phyloP scores from a whole-genome alignment of 176 grass and related monocot genomes.

The Rhynchospora breviuscula region DNA sequence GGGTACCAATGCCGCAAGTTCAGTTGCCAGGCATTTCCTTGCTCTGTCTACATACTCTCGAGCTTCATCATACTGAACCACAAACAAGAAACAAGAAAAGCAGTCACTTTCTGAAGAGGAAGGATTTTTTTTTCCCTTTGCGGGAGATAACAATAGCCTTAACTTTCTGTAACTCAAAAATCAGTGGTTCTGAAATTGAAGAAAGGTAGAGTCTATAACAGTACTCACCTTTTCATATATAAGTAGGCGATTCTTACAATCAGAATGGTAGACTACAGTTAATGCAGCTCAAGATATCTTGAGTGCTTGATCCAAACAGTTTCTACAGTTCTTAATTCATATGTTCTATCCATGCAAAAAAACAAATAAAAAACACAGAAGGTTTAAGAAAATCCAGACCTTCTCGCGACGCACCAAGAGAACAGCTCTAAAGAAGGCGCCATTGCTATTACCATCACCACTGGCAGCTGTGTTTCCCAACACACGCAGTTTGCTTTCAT shows the following conservation, averaged over 20 bases:
- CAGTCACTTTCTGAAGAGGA: too few relatives aligned
- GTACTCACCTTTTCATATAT: background rate
- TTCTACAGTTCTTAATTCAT: background rate
- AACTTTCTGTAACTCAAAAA: background rate
- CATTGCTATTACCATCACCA: conserved; percentile 97
- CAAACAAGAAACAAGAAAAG: conserved; percentile 30
- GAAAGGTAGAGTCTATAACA: background rate
- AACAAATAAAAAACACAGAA: conserved; percentile 16
- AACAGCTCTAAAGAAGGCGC: conserved; percentile 94
- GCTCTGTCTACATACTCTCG: conserved; percentile 74
- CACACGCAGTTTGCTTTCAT: conserved; percentile 73
- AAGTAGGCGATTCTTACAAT: background rate
- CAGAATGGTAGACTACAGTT: background rate
- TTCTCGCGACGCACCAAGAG: conserved; percentile 81
- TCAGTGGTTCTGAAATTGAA: background rate
- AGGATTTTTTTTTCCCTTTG: too few relatives aligned
- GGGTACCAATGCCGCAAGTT: conserved; percentile 86
- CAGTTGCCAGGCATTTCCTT: conserved; percentile 91
- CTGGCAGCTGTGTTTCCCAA: conserved; percentile 82
- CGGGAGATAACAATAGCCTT: background rate
- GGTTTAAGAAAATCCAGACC: conserved; percentile 28
- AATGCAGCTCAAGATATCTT: background rate
- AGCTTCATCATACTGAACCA: conserved; percentile 81
- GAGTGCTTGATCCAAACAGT: background rate
- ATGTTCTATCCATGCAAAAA: background rate